Evolutionary conservation across 148 eudicot genomes (phyloP), one percentile per base, ranked within the genome.

Genomic region (Euryodendron excelsum): DNA sequence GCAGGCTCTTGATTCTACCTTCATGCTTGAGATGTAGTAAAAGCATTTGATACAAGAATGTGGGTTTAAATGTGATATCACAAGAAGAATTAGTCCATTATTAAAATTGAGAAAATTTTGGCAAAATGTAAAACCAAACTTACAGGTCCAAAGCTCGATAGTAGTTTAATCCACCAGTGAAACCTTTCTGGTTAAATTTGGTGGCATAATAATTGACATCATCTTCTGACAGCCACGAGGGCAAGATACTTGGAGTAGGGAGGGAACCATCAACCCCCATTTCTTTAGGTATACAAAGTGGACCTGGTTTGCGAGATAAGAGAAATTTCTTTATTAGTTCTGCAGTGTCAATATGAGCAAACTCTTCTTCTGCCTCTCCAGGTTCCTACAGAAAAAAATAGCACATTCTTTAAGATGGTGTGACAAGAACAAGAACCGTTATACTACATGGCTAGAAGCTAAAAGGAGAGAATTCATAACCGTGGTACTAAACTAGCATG

Each of bases 81-180:
- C 69, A 34, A 65, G 69, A 34, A 65, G 18, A 34, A 2, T 3
- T 34, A 65, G 13, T 65, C 33, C 33, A 65, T 65, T 23, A 65
- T 28, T 21, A 31, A 72, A 73, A 6, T 28, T 33, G 25, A 12
- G 15, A 36, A 15, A 13, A 33, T 15, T 55, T 14, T 3, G 7
- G 41, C 25, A 75, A 60, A n/a, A 27, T 41, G 47, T 59, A 17
- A 59, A 77, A 15, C 62, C 0, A 14, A 62, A 75, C 96, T 48
- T 82, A 92, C 94, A 90, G 36, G 65, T 90, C 85, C 72, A 92
- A 20, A 65, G 87, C 91, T 61, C 94, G 90, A 47, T 92, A 92
- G 63, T 91, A 92, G 79, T 90, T 92, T 25, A 92, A 72, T 44
- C 94, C 92, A 27, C 94, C 91, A 0, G 92, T 90, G 79, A 90